Base-by-base conservation (phyloP, 2,329 filamentous ascomycete species). In the Diaporthe citrichinensis region DNA sequence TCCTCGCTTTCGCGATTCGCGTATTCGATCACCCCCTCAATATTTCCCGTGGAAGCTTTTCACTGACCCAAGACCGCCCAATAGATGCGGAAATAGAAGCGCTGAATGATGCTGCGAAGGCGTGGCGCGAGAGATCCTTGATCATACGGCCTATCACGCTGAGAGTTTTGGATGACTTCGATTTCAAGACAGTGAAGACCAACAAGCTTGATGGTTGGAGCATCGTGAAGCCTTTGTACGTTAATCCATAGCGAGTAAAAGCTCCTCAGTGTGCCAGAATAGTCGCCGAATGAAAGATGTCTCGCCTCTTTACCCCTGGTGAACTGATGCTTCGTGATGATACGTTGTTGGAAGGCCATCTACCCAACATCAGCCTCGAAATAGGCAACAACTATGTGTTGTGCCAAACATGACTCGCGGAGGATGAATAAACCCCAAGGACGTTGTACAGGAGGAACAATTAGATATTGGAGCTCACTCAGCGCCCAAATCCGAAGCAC, bases 141-240 rank as follows among this genome's bases (percentile, higher is more conserved):
- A 74, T 77, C 6, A 17, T 25, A 10, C 79, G 80, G 39, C 82
- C 84, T 0, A 79, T 88, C 25, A 88, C 87, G 75, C 57, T 85
- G 23, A 82, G 86, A 25, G 80, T 84, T 2, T 74, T 88, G 68
- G 78, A 86, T 12, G 83, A 81, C 6, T 80, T 87, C 17, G 83
- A 87, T 67, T 71, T 85, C 28, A 76, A 72, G 23, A 77, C 76
- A 51, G 34, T 86, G 67, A 78, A 80, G 31, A 57, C 80, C 9
- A 65, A 67, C 28, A 71, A 78, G 62, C 8, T 76, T 0, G 79
- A 84, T 28, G 85, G 81, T 6, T 81, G 78, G 81, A 81, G 78
- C 6, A 75, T 59, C 23, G 74, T 82, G 39, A 12, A 76, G 74
- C 82, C 84, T 3, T 58, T 17, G 5, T 88, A 88, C 77, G 83